These are phyloP conservation scores for Penicillium aurantiogriseum DNA, from an alignment of 2,329 filamentous ascomycete genomes.

Conservation along the genomic window DNA sequence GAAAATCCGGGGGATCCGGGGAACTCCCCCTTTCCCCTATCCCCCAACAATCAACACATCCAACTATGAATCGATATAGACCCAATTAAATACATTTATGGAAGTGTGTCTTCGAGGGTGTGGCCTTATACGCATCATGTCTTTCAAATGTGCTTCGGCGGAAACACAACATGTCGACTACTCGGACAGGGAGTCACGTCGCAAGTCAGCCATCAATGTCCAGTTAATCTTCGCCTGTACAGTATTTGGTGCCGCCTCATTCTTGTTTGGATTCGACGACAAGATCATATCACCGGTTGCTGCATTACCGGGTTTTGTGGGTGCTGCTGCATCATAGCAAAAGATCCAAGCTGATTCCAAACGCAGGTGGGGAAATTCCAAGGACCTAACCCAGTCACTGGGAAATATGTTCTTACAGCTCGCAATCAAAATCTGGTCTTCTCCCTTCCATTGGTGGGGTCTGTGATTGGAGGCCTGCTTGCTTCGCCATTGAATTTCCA, in stretches of 20 bases:
- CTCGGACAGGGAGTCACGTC: not conserved
- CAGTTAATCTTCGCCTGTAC: slow-evolving; percentile 29
- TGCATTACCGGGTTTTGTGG: slow-evolving; percentile 30
- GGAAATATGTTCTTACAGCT: slow-evolving; percentile 28
- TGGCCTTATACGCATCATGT: slow-evolving; percentile 6
- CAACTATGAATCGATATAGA: not conserved
- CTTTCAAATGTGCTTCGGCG: not conserved
- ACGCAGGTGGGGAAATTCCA: slow-evolving; percentile 32
- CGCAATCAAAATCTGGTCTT: slow-evolving; percentile 39
- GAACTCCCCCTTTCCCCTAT: not conserved
- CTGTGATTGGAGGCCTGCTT: slow-evolving; percentile 33
- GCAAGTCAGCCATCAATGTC: slow-evolving; percentile 25
- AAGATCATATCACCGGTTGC: slow-evolving; percentile 35
- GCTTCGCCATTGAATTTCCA: slow-evolving; percentile 36
- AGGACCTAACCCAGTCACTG: slow-evolving; percentile 26
- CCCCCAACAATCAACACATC: not conserved
- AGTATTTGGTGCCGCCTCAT: slow-evolving; percentile 32
- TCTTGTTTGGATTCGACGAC: slow-evolving; percentile 36
- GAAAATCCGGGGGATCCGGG: slow-evolving; percentile 5
- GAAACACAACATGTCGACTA: slow-evolving; percentile 25
- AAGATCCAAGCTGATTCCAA: not conserved
- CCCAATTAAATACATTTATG: not conserved
- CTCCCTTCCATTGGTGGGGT: slow-evolving; percentile 37
- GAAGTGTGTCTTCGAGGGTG: not conserved
- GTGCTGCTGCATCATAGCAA: not conserved